phyloP scores from a whole-genome alignment of 2,329 filamentous ascomycete genomes.

The Talaromyces atroroseus region DNA sequence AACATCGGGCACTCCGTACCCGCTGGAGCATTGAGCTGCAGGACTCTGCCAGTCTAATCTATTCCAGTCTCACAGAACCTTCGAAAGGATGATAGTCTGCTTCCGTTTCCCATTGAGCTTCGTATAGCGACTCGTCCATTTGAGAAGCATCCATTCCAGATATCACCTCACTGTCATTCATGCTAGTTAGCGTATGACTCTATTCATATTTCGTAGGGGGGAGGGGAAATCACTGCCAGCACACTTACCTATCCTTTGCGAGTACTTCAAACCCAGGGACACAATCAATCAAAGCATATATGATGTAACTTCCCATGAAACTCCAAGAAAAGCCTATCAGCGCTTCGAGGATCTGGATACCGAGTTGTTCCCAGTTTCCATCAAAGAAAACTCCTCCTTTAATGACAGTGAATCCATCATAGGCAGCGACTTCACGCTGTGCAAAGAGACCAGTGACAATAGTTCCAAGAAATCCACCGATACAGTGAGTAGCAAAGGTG shows the following conservation, averaged over 20 bases:
- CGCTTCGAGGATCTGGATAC: constrained; percentile 48
- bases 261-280: constrained; percentile 50
- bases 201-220: background rate
- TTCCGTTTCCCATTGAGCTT: constrained; percentile 30
- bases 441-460: constrained; percentile 50
- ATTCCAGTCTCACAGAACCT: background rate
- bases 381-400: constrained; percentile 50
- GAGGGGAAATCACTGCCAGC: background rate
- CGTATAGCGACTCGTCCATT: constrained; percentile 45
- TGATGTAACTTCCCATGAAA: constrained; percentile 44
- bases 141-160: constrained; percentile 47
- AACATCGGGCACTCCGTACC: background rate
- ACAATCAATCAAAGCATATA: constrained; percentile 50
- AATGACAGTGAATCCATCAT: constrained; percentile 41
- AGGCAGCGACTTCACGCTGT: constrained; percentile 47
- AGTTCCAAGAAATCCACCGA: constrained; percentile 48
- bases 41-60: background rate
- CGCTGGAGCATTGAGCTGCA: background rate
- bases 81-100: constrained; percentile 23
- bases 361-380: constrained; percentile 46
- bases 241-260: constrained; percentile 48
- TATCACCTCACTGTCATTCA: constrained; percentile 35
- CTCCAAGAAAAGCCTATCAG: constrained; percentile 48
- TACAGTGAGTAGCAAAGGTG: constrained; percentile 52
- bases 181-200: background rate